Percentiles rank a stretch among this genome's conserved stretches.
Evolutionary conservation across 2,329 filamentous ascomycete genomes (phyloP).

Genomic region (Diaporthe eres): DNA sequence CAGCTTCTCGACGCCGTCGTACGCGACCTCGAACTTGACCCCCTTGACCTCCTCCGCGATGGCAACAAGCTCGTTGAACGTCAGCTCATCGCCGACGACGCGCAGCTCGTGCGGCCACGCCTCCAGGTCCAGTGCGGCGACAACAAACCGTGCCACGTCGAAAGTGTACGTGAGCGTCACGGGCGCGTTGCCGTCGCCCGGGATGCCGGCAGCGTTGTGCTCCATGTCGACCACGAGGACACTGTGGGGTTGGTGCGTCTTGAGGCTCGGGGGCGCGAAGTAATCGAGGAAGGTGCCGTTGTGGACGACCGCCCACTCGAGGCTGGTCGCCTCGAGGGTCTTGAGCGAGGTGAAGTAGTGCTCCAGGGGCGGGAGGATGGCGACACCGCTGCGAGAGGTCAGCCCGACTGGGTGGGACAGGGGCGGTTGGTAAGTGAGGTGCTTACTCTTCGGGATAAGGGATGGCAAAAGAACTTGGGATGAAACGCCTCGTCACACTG

Average conservation of each 20-base stretch:
- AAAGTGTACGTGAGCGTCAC: constrained; percentile 63
- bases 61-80: constrained; percentile 60
- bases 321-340: constrained; percentile 48
- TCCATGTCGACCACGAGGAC: constrained; percentile 60
- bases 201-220: constrained; percentile 61
- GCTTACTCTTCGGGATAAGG: constrained; percentile 6
- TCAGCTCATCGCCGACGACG: constrained; percentile 57
- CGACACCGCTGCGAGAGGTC: background rate
- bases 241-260: constrained; percentile 55
- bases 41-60: constrained; percentile 54
- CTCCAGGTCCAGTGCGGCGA: constrained; percentile 55
- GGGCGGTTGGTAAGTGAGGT: background rate
- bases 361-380: constrained; percentile 3
- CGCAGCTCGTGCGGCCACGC: constrained; percentile 58
- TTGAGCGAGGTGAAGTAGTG: constrained; percentile 17
- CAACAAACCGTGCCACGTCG: constrained; percentile 64
- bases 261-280: constrained; percentile 55
- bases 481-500: background rate
- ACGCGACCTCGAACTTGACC: background rate
- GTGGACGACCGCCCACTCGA: constrained; percentile 56
- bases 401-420: too few species aligned
- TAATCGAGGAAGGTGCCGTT: constrained; percentile 63
- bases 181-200: constrained; percentile 60
- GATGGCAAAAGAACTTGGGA: constrained; percentile 15
- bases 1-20: background rate